phyloP scores from a whole-genome alignment of 2,329 filamentous ascomycete genomes.

The Trichoderma aggressivum region DNA sequence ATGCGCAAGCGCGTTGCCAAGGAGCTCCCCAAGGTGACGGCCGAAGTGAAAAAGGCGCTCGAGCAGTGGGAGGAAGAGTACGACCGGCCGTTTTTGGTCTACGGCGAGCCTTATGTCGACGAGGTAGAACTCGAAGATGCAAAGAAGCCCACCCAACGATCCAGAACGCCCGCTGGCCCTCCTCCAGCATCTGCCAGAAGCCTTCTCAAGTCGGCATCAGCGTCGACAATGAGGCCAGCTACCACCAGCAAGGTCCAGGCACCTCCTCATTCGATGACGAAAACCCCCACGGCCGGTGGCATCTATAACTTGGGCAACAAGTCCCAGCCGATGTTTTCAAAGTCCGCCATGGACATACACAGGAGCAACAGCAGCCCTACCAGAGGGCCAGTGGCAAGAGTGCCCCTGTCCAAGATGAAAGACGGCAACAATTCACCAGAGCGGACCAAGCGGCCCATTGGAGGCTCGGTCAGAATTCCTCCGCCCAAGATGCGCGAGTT shows the following conservation, averaged over 20 bases:
- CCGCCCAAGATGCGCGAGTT: constrained; percentile 93
- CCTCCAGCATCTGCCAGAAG: constrained; percentile 45
- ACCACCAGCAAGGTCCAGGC: constrained; percentile 30
- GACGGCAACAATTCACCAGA: constrained; percentile 80
- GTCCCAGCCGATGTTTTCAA: constrained; percentile 22
- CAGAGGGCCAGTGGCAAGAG: constrained; percentile 65
- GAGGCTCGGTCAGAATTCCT: constrained; percentile 62
- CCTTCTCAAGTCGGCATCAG: constrained; percentile 11
- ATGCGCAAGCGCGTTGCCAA: constrained; percentile 97
- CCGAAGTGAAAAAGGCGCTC: constrained; percentile 76
- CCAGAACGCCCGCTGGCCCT: constrained; percentile 71
- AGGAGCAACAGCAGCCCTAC: constrained; percentile 36
- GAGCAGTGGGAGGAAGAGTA: constrained; percentile 92
- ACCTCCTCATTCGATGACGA: constrained; percentile 43
- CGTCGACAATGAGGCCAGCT: background rate
- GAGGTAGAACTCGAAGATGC: constrained; percentile 64
- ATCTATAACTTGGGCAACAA: constrained; percentile 28
- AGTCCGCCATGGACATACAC: constrained; percentile 22
- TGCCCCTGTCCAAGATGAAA: constrained; percentile 65
- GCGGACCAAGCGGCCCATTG: constrained; percentile 47
- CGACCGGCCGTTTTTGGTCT: constrained; percentile 86
- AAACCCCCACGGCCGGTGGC: constrained; percentile 53
- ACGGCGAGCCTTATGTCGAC: constrained; percentile 87
- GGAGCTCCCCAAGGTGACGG: constrained; percentile 86
- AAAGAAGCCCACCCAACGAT: constrained; percentile 50